Conservation (phyloP, 2,329 filamentous ascomycete genomes). For the Trichophyton benhamiae region DNA sequence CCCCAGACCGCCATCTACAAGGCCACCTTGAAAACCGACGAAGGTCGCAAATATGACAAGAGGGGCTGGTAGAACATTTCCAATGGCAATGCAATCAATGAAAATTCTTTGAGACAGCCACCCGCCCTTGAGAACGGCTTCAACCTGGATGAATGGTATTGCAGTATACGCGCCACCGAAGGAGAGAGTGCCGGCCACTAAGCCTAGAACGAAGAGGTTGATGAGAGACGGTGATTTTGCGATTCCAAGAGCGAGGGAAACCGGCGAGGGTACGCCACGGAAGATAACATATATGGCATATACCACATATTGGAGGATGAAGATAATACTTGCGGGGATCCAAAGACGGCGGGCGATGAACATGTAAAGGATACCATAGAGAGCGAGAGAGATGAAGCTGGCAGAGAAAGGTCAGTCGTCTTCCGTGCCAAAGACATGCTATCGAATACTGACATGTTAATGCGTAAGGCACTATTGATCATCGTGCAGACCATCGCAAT, state of each 20-base stretch:
- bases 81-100: neutral
- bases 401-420: neutral
- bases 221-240: neutral
- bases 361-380: neutral
- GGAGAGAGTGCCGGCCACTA: neutral
- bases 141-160: conserved; percentile 1
- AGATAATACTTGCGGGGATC: neutral
- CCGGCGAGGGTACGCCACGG: neutral
- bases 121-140: neutral
- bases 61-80: neutral
- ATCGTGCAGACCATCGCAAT: neutral
- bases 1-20: neutral
- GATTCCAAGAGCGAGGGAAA: neutral
- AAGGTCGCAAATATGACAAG: conserved; percentile 3
- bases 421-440: neutral
- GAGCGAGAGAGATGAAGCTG: neutral
- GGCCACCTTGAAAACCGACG: neutral
- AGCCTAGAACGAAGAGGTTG: neutral
- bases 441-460: neutral
- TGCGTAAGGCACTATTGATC: neutral
- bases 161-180: conserved; percentile 1
- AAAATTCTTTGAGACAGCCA: neutral
- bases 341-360: neutral
- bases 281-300: conserved; percentile 1
- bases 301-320: neutral